Evolutionary conservation across 495 filamentous ascomycete species (phyloP), one percentile per base, ranked within the genome.

Genomic region (Oleoguttula mirabilis): DNA sequence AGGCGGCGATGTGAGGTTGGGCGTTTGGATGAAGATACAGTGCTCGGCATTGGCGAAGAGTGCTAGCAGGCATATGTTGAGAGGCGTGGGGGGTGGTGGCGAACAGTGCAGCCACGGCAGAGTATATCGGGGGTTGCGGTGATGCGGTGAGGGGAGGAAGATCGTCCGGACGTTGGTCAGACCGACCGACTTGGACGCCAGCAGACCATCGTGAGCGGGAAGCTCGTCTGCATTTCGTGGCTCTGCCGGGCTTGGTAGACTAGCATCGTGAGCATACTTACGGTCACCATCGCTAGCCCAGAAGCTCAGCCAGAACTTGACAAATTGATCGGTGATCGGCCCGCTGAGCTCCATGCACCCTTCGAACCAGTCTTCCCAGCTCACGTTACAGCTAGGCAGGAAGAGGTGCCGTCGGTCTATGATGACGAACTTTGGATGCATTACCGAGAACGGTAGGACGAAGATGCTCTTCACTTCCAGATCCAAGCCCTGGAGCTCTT

Each of bases 351-450:
- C 67, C 6, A 82, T 58, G 40, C 74, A 80, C 2, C 77, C 76
- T 58, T 85, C 82, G 21, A 84, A 68, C 82, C 82, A 87, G 11
- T 67, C 47, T 55, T 84, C 82, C 75, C 76, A 83, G 51, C 78
- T 83, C 1, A 87, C 71, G 55, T 87, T 87, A 51, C 76, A 79
- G 50, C 76, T 80, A 0, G 79, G 79, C 10, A 84, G 54, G 27
- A 73, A 69, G 2, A 75, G 75, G 1, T 51, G 65, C 25, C 66
- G 52, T 7, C 79, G 65, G 51, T 87, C 82, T 11, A 86, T 59
- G 36, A 87, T 68, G 34, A 82, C 65, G 47, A 79, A 84, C 54
- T 87, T 87, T 2, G 79, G 75, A 51, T 86, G 82, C 69, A 85
- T 77, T 1, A 85, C 74, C 41, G 77, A 80, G 52, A 87, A 77